Percentiles rank a stretch among this genome's conserved stretches.
Evolutionary conservation across 1,139 yeast genomes (phyloP).

Genomic region (Suhomyces wounanorum): DNA sequence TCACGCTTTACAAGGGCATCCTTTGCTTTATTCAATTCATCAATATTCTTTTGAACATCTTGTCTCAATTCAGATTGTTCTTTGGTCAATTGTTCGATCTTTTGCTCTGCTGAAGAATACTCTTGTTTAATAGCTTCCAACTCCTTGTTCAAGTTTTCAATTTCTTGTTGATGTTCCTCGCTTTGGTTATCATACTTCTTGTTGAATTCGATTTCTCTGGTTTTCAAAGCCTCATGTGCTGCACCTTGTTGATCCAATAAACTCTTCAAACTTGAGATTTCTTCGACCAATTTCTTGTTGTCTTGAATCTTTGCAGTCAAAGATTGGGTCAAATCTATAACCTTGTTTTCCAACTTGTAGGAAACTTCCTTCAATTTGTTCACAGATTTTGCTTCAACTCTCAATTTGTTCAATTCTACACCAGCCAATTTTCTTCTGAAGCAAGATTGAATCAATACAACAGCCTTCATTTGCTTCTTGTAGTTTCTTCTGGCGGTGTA

Average conservation of each 20-base stretch:
- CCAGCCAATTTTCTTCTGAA: conserved; percentile 77
- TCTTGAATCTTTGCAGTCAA: conserved; percentile 77
- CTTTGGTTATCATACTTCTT: conserved; percentile 48
- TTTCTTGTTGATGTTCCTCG: conserved; percentile 51
- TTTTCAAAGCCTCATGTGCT: conserved; percentile 57
- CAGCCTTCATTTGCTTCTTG: conserved; percentile 47
- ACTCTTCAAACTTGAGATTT: conserved; percentile 57
- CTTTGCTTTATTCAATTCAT: conserved; percentile 64
- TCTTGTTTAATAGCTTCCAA: conserved; percentile 59
- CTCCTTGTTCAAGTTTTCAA: conserved; percentile 57
- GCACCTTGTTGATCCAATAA: conserved; percentile 60
- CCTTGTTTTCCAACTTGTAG: conserved; percentile 91
- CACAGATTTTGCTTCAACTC: conserved; percentile 86
- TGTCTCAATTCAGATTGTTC: conserved; percentile 66
- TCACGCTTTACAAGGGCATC: conserved; percentile 63
- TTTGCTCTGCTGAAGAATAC: conserved; percentile 60
- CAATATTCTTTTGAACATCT: conserved; percentile 62
- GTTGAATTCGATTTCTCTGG: conserved; percentile 57
- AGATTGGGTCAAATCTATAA: conserved; percentile 87
- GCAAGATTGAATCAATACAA: conserved; percentile 74
- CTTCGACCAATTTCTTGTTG: conserved; percentile 67
- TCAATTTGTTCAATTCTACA: conserved; percentile 61
- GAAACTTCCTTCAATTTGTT: conserved; percentile 89
- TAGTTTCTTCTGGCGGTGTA: conserved; percentile 50
- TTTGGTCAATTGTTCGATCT: conserved; percentile 63